Base-by-base conservation (phyloP, 257 asterid genomes). In the Prunella vulgaris region DNA sequence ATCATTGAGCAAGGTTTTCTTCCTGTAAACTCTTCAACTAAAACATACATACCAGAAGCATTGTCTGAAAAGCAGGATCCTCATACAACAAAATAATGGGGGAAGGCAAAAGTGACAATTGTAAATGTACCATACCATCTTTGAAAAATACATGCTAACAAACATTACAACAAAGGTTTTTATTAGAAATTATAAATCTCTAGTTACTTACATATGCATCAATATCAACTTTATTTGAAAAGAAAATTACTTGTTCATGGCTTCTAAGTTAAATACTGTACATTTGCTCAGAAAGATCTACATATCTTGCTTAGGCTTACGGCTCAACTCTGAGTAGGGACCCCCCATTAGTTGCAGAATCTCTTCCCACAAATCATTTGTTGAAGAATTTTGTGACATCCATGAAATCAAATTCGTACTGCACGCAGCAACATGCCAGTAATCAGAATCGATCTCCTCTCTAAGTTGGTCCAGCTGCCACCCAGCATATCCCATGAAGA, bases 321-420 rank as follows among this genome's bases (percentile, higher is more conserved):
- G 94, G 90, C 97, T 88, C 77, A 88, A 66, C 66, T 93, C 99
- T 0, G 96, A 84, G 86, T 93, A 93, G 54, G 77, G 95, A 66
- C 96, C 99, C 5, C 97, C 97, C 99, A 93, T 93, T 33, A 90
- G 85, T 72, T 87, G 95, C 81, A 93, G 85, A 81, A 90, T 80
- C 81, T 90, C 96, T 80, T 81, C 88, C 98, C 98, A 93, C 82
- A 93, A 73, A 60, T 86, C 80, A n/a, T 81, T 87, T 10, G 92
- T 71, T 3, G 88, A 82, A 40, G 87, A 74, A 69, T 40, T 75
- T 72, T 81, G 84, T 7, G 89, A 84, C 57, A 32, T 75, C 70
- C 81, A 89, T 60, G 85, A 79, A 21, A 93, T 72, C 85, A 93
- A 69, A 74, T 86, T 84, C 48, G 90, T 76, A 76, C 99, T 93